phyloP scores from a whole-genome alignment of 1,284 basidiomycete species.

The Malassezia sympodialis region DNA sequence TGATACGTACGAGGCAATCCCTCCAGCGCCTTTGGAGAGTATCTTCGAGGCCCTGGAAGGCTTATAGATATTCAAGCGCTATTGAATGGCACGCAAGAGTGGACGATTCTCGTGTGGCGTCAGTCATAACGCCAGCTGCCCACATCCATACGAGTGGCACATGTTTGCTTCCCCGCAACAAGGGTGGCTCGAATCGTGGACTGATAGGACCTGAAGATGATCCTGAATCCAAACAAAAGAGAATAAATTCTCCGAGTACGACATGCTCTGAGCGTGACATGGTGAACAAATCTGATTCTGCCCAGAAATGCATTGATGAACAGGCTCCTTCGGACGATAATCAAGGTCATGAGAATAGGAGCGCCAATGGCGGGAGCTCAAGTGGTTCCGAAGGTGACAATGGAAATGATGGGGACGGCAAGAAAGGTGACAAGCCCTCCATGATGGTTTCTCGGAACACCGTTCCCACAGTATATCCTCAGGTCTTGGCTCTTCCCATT shows the following conservation, averaged over 20 bases:
- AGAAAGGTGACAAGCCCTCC: neutral
- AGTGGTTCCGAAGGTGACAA: neutral
- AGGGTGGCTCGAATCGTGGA: conserved; percentile 16
- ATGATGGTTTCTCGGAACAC: conserved; percentile 23
- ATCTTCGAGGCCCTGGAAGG: neutral
- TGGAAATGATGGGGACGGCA: neutral
- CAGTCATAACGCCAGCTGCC: conserved; percentile 4
- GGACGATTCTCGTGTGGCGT: neutral
- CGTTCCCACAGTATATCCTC: conserved; percentile 61
- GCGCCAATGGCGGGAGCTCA: neutral
- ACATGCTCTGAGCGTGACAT: neutral
- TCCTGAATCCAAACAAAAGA: neutral
- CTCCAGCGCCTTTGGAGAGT: conserved; percentile 5
- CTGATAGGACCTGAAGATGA: neutral
- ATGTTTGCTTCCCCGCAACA: conserved; percentile 21
- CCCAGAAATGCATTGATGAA: neutral
- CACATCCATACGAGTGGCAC: conserved; percentile 20
- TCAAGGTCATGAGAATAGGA: conserved; percentile 14
- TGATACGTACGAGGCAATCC: conserved; percentile 6
- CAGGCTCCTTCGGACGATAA: neutral
- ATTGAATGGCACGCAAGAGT: neutral
- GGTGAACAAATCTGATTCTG: neutral
- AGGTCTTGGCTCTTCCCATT: conserved; percentile 89
- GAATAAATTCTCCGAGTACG: neutral
- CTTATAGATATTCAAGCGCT: neutral